Evolutionary conservation across 2,329 filamentous ascomycete genomes (phyloP), one percentile per base, ranked within the genome.

Genomic region (Talaromyces islandicus): DNA sequence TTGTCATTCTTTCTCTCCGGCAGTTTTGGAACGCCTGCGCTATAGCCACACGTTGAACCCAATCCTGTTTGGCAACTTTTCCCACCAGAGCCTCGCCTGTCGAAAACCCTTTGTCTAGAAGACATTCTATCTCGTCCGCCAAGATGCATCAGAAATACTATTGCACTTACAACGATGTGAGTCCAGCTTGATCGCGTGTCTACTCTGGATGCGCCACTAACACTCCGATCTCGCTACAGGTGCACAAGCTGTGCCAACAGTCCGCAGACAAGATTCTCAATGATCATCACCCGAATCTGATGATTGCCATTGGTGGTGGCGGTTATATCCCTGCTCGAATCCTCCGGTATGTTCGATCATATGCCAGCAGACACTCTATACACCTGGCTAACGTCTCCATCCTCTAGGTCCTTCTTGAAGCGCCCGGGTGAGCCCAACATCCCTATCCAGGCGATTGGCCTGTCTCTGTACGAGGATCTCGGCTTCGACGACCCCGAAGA

Each of bases 271-370:
- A 82, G 69, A 95, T 97, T 75, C 87, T 99, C 69, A 81, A 87
- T 73, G 86, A 90, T 17, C 92, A 96, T 83, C 84, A 91, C 74
- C 94, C 94, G 43, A 91, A 96, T 76, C 89, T 99, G 68, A 96
- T 99, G 84, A 96, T 99, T 76, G 94, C 94, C 73, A 97, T 97
- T 75, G 94, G 94, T 69, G 94, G 94, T 66, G 94, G 94, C 70
- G 94, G 94, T 70, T 99, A 97, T 78, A 92, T 99, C 46, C 94
- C 94, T 63, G 94, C 94, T 52, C 90, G 94, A 69, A 99, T 99
- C 76, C 85, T 99, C 65, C 91, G 94, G 81, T 85, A 78, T 62
- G 71, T 64, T 4, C 38, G 19, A 12, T 29, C 21, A 19, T 24
- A 27, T 7, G 7, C 32, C 32, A 38, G 21, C 12, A 17, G 5